phyloP scores from a whole-genome alignment of 2,329 filamentous ascomycete genomes.

The Tolypocladium inflatum region DNA sequence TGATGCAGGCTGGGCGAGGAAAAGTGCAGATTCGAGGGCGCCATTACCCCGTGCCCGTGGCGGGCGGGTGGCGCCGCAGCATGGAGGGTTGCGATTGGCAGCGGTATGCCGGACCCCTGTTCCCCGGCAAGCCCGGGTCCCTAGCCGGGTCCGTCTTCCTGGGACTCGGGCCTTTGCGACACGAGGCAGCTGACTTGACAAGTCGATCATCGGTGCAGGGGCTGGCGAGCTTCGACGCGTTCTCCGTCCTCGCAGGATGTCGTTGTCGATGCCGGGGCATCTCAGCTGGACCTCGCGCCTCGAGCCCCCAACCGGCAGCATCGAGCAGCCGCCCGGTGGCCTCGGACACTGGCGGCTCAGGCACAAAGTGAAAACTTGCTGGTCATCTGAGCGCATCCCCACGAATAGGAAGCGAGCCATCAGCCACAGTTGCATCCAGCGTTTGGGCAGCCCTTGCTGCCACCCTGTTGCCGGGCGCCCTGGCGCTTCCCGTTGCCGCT shows the following conservation, averaged over 20 bases:
- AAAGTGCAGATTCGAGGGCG: background rate
- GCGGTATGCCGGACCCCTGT: background rate
- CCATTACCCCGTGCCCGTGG: background rate
- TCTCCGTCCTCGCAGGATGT: background rate
- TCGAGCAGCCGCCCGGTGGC: background rate
- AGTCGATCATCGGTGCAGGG: background rate
- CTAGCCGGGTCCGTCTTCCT: conserved; percentile 1
- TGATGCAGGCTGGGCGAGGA: background rate
- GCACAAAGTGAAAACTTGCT: background rate
- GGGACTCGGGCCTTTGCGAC: conserved; percentile 2
- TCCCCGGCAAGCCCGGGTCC: conserved; percentile 6
- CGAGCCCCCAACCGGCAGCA: background rate
- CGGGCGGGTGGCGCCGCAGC: conserved; percentile 1
- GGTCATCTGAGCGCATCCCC: conserved; percentile 4
- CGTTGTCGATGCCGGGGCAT: background rate
- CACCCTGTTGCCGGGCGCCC: background rate
- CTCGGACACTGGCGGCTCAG: background rate
- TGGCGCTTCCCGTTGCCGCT: background rate
- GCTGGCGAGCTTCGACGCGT: background rate
- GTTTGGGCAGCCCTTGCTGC: background rate
- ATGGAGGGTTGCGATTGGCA: conserved; percentile 2
- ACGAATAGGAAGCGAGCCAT: conserved; percentile 1
- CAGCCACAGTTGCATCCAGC: background rate
- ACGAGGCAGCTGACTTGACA: background rate
- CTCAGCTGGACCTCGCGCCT: background rate